phyloP scores from a whole-genome alignment of 129 eudicot species.

The Mikania micrantha region DNA sequence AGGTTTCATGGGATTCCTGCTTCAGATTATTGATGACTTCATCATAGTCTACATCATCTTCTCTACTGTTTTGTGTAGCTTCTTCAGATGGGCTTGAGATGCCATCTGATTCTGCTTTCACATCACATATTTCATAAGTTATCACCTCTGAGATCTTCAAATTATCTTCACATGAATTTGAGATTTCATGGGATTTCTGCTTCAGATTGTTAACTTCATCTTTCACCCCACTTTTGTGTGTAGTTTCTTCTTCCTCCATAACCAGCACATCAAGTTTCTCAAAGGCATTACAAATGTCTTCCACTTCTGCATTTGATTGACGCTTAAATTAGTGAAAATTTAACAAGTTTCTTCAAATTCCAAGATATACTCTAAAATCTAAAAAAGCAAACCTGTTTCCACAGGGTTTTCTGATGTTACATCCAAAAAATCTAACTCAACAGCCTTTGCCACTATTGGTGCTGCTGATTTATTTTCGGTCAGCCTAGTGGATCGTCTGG shows the following conservation, averaged over 20 bases:
- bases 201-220: neutral
- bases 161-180: neutral
- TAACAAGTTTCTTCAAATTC: neutral
- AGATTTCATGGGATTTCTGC: neutral
- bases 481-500: constrained; percentile 53
- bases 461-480: constrained; percentile 25
- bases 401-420: too few relatives aligned
- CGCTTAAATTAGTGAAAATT: neutral
- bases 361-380: too few relatives aligned
- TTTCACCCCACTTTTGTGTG: neutral
- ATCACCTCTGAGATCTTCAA: neutral
- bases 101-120: neutral
- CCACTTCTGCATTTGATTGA: constrained; percentile 11
- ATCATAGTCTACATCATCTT: neutral
- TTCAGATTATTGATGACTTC: neutral
- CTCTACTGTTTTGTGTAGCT: neutral
- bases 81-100: constrained; percentile 8
- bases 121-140: neutral
- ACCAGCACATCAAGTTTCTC: constrained; percentile 21
- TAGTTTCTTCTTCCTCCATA: constrained; percentile 6
- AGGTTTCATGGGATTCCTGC: neutral
- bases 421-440: too few relatives aligned
- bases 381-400: constrained; percentile 14
- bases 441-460: neutral
- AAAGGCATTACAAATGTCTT: constrained; percentile 20